These are phyloP conservation scores for Apiospora koreana DNA, from an alignment of 2,329 filamentous ascomycete species.

Conservation along the genomic window DNA sequence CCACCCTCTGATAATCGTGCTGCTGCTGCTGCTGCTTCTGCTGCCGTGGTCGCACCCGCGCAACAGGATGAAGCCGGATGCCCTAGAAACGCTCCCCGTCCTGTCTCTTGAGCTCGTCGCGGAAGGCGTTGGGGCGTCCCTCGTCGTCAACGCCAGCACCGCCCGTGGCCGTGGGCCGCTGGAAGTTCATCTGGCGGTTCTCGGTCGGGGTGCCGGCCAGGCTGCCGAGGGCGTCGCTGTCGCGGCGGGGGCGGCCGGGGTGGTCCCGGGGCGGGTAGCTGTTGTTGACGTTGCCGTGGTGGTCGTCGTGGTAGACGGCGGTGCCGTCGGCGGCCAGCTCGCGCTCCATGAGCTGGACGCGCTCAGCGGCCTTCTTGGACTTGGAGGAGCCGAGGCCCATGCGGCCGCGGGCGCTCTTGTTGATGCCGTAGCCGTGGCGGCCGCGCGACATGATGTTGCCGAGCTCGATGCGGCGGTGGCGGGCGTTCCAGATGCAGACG, in stretches of 20 bases:
- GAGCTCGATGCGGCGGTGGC: conserved; percentile 49
- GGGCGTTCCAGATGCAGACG: conserved; percentile 57
- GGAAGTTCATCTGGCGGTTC: conserved; percentile 41
- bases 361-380: conserved; percentile 32
- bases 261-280: background rate
- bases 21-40: background rate
- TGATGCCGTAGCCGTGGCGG: conserved; percentile 46
- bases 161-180: conserved; percentile 19
- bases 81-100: conserved; percentile 38
- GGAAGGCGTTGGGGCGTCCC: conserved; percentile 42
- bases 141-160: conserved; percentile 23
- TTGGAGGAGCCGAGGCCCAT: conserved; percentile 31
- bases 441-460: conserved; percentile 53
- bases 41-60: background rate
- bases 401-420: conserved; percentile 35
- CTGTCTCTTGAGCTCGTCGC: conserved; percentile 52
- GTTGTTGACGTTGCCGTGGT: conserved; percentile 20
- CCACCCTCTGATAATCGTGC: background rate
- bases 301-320: conserved; percentile 40
- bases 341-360: conserved; percentile 47
- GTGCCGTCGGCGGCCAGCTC: conserved; percentile 30
- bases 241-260: conserved; percentile 30
- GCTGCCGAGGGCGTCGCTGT: conserved; percentile 52
- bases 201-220: conserved; percentile 48
- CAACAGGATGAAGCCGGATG: background rate